Conservation (phyloP, 495 filamentous ascomycete genomes). For the Lindgomyces ingoldianus region DNA sequence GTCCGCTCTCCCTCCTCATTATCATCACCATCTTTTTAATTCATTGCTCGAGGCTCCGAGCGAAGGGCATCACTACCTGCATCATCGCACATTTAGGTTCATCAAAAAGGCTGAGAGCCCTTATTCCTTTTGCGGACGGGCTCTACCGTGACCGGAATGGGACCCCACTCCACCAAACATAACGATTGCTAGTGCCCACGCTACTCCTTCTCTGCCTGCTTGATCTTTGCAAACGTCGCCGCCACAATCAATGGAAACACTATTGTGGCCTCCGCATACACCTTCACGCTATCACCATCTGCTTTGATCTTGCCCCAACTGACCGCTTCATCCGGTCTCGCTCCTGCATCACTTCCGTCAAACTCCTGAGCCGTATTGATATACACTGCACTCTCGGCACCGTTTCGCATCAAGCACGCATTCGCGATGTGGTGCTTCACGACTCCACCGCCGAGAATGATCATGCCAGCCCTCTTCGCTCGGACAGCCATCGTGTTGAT, state of each 20-base stretch:
- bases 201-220: background rate
- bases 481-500: slow-evolving; percentile 88
- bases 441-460: slow-evolving; percentile 88
- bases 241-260: slow-evolving; percentile 94
- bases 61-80: no score
- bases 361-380: slow-evolving; percentile 97
- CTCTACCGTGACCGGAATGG: background rate
- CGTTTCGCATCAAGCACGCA: slow-evolving; percentile 94
- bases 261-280: slow-evolving; percentile 89
- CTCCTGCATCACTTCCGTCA: slow-evolving; percentile 94
- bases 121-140: background rate
- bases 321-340: slow-evolving; percentile 92
- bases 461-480: slow-evolving; percentile 84
- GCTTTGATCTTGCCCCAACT: slow-evolving; percentile 98
- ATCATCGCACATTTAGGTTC: no score
- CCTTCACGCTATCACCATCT: slow-evolving; percentile 84
- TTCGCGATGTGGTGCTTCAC: slow-evolving; percentile 98
- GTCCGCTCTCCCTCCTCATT: background rate
- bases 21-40: background rate
- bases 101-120: no score
- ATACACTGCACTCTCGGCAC: slow-evolving; percentile 93
- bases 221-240: slow-evolving; percentile 77
- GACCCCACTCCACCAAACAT: no score
- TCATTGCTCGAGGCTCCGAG: no score
- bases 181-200: background rate